Conservation (phyloP, 495 filamentous ascomycete genomes). For the Bacidia rubella region DNA sequence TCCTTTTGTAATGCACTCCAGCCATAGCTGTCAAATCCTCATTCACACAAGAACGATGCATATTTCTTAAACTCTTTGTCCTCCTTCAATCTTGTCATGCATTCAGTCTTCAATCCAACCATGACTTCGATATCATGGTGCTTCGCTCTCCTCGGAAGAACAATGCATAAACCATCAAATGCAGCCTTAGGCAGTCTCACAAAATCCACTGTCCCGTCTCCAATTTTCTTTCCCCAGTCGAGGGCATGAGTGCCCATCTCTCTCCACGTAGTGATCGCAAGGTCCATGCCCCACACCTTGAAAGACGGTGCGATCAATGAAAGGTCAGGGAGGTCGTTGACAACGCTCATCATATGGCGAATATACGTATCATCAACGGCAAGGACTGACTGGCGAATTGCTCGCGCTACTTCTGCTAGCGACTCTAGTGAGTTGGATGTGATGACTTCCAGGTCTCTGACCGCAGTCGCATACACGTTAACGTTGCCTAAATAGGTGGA, state of each 20-base stretch:
- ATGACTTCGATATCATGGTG: conserved; percentile 24
- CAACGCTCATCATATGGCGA: background rate
- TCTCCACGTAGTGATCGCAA: background rate
- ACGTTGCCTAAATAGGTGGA: background rate
- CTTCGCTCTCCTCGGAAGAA: conserved; percentile 30
- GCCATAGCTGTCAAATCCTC: no score
- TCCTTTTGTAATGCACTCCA: no score
- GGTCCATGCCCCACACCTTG: background rate
- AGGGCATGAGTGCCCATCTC: background rate
- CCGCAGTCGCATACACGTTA: background rate
- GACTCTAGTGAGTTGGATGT: background rate
- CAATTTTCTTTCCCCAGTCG: background rate
- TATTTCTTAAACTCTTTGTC: conserved; percentile 16
- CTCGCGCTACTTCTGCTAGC: background rate
- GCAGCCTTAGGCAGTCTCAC: background rate
- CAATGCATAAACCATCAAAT: background rate
- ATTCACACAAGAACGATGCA: background rate
- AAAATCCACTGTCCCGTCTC: background rate
- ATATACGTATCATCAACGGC: background rate
- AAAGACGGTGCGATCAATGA: background rate
- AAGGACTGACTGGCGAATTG: background rate
- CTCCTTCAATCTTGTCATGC: conserved; percentile 25
- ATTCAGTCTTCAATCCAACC: conserved; percentile 34
- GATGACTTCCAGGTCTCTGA: background rate
- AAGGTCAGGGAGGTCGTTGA: background rate